Conservation (phyloP, 2,329 filamentous ascomycete species). For the Ceratocystis cubensis region DNA sequence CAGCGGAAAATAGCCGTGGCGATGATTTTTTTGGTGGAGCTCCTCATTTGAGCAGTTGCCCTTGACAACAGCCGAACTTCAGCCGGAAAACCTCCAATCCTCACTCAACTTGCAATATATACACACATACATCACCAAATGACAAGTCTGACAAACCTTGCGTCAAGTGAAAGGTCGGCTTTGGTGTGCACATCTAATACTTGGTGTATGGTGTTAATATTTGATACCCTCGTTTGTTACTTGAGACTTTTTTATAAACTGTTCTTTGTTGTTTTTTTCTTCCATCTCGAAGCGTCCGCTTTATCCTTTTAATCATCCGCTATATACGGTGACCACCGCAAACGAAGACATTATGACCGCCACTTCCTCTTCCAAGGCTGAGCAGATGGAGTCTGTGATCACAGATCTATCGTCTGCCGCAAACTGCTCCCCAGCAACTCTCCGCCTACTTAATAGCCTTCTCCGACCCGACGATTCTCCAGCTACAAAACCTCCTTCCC, state of each 20-base stretch:
- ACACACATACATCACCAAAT: background rate
- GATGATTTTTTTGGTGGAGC: conserved; percentile 12
- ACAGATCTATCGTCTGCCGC: conserved; percentile 16
- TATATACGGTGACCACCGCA: background rate
- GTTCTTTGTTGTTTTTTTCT: background rate
- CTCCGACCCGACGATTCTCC: conserved; percentile 16
- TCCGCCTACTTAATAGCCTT: conserved; percentile 18
- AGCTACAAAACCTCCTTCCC: conserved; percentile 13
- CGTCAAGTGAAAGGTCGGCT: background rate
- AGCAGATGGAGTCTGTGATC: conserved; percentile 20
- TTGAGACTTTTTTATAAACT: conserved; percentile 3
- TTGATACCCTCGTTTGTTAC: conserved; percentile 1
- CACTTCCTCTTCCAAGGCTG: conserved; percentile 9
- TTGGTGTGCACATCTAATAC: background rate
- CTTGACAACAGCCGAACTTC: conserved; percentile 30
- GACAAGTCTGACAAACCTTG: background rate
- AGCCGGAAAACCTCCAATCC: conserved; percentile 23
- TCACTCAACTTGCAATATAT: background rate
- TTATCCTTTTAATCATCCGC: background rate
- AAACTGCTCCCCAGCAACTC: conserved; percentile 17
- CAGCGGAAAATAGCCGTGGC: background rate
- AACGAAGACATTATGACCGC: background rate
- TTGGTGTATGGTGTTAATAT: background rate
- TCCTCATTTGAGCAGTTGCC: conserved; percentile 27
- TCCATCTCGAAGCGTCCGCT: background rate